phyloP scores from a whole-genome alignment of 2,329 filamentous ascomycete genomes.

The Scytalidium sp. region DNA sequence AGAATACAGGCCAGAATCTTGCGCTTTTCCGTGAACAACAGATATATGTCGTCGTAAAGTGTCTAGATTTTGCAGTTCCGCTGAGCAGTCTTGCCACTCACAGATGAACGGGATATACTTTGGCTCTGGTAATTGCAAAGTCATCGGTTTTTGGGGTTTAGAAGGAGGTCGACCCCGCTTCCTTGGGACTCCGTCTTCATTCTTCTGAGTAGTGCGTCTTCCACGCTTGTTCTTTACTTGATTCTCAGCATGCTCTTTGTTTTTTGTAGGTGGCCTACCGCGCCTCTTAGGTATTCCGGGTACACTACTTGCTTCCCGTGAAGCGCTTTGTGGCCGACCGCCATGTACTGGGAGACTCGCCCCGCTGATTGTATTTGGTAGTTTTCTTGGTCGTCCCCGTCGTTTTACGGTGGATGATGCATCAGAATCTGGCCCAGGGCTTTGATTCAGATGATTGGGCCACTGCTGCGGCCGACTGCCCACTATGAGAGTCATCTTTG shows the following conservation, averaged over 20 bases:
- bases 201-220: background rate
- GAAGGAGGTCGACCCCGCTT: slow-evolving; percentile 10
- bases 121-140: slow-evolving; percentile 26
- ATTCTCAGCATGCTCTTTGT: background rate
- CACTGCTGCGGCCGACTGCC: background rate
- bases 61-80: slow-evolving; percentile 60
- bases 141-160: slow-evolving; percentile 5
- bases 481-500: background rate
- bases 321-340: background rate
- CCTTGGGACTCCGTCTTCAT: background rate
- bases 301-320: background rate
- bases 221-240: background rate
- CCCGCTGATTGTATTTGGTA: background rate
- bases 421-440: background rate
- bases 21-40: slow-evolving; percentile 41
- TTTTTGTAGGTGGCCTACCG: background rate
- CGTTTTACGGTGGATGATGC: background rate
- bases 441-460: background rate
- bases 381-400: background rate
- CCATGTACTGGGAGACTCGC: background rate
- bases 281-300: background rate
- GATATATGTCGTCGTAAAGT: slow-evolving; percentile 54
- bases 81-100: slow-evolving; percentile 57
- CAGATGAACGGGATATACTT: slow-evolving; percentile 52
- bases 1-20: slow-evolving; percentile 12